Base-by-base conservation (phyloP, 164 flowering plant species). In the Liriodendron chinense region DNA sequence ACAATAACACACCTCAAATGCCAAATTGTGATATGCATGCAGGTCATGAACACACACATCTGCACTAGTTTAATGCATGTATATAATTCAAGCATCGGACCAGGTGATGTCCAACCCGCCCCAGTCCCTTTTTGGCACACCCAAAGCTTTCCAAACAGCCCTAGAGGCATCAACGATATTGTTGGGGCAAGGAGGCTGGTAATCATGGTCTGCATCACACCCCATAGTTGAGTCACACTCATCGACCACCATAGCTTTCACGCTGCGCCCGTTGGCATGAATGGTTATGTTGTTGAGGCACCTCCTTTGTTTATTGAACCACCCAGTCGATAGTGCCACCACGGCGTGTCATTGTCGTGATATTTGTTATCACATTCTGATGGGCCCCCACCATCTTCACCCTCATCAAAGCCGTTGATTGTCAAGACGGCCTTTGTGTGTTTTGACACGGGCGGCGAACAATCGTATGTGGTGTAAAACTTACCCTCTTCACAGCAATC, bases 81-180 rank as follows among this genome's bases (percentile, higher is more conserved):
- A 34, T 34, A 34, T 9, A 53, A 53, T 14, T 72, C 66, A 72
- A 26, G 67, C 66, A 59, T 72, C 74, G 0, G 74, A 28, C 74
- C 74, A 72, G 1, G 49, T 21, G 7, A 72, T n/a, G 25, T 72
- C 49, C 21, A 24, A 16, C 48, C 34, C 20, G 0, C 68, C 74
- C 66, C 66, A 57, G 1, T 59, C 1, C 1, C 50, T 28, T 57
- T 61, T 22, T 0, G 48, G 66, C 14, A 72, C 48, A 9, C 49
- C 24, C n/a, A 75, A 34, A 3, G 66, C 73, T 22, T 75, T 59
- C 73, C 78, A 75, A 21, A 75, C 73, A 43, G 78, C 78, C 13
- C 14, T n/a, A 14, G 78, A 75, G 23, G 72, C 78, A 75, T 75
- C 78, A 8, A 75, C 73, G 22, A 75, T 69, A 67, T 75, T 75